A percentile compares a stretch with the other conserved stretches of the same genome.
These are phyloP conservation scores for Fibroporia radiculosa DNA, from an alignment of 768 basidiomycete species.

Conservation along the genomic window DNA sequence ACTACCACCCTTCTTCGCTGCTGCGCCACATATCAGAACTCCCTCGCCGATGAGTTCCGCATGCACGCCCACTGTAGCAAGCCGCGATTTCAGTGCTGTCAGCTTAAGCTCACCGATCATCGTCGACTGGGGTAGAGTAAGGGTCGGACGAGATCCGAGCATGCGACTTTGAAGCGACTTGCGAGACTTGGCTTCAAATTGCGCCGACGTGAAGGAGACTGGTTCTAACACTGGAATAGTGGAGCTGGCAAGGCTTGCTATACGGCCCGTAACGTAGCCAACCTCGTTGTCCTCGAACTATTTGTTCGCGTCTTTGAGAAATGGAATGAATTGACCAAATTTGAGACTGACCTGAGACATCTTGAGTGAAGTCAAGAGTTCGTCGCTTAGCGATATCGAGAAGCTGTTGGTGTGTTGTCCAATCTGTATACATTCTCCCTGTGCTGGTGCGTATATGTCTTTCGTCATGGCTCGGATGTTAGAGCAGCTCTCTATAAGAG, in stretches of 20 bases:
- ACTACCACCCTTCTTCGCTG: slow-evolving; percentile 34
- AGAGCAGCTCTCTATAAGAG: slow-evolving; percentile 73
- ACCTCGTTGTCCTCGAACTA: slow-evolving; percentile 99
- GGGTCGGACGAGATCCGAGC: slow-evolving; percentile 59
- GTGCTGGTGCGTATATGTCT: slow-evolving; percentile 76
- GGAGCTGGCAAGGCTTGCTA: slow-evolving; percentile 77
- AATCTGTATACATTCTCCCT: slow-evolving; percentile 78
- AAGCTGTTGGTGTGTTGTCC: slow-evolving; percentile 95
- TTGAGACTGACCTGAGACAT: slow-evolving; percentile 71
- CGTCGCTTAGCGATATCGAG: slow-evolving; percentile 90
- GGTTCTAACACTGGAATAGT: slow-evolving; percentile 87
- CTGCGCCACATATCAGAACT: slow-evolving; percentile 79
- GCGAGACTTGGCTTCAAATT: slow-evolving; percentile 1
- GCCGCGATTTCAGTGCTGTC: slow-evolving; percentile 76
- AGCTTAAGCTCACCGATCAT: slow-evolving; percentile 98
- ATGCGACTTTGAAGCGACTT: slow-evolving; percentile 29
- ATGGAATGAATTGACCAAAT: neutral
- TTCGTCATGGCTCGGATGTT: slow-evolving; percentile 87
- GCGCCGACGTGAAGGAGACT: slow-evolving; percentile 21
- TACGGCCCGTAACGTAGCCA: slow-evolving; percentile 84
- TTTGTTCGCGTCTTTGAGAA: neutral
- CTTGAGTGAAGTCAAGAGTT: slow-evolving; percentile 66
- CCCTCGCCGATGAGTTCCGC: slow-evolving; percentile 98
- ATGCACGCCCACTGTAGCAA: slow-evolving; percentile 68
- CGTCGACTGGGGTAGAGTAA: slow-evolving; percentile 75